A percentile compares a stretch with the other conserved stretches of the same genome.
phyloP scores from a whole-genome alignment of 768 basidiomycete genomes.

The Tremella fuciformis region DNA sequence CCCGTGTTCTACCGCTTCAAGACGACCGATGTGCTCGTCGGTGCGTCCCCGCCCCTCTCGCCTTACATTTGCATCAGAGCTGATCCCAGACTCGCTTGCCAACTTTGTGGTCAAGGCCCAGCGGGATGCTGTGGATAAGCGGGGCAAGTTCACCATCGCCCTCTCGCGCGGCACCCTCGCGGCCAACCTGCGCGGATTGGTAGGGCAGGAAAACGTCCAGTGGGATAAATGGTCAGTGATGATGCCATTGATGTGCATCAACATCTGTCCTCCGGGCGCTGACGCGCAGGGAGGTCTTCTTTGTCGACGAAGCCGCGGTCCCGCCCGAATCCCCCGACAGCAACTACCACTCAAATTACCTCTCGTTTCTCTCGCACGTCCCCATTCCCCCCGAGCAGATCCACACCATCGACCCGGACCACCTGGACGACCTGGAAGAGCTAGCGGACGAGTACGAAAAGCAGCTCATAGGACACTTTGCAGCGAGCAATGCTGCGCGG shows the following conservation, averaged over 20 bases:
- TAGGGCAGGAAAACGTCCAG: constrained; percentile 64
- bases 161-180: constrained; percentile 91
- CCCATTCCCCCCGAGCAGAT: constrained; percentile 74
- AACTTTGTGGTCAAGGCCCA: constrained; percentile 81
- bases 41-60: constrained; percentile 19
- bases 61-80: constrained; percentile 33
- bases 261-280: neutral
- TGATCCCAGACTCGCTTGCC: constrained; percentile 61
- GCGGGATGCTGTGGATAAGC: constrained; percentile 82
- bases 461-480: constrained; percentile 82
- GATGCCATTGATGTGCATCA: neutral
- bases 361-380: constrained; percentile 75
- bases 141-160: constrained; percentile 87
- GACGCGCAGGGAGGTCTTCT: constrained; percentile 82
- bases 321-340: constrained; percentile 89
- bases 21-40: constrained; percentile 59
- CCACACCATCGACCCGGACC: constrained; percentile 70
- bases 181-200: constrained; percentile 66
- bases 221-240: constrained; percentile 87
- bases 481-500: constrained; percentile 84
- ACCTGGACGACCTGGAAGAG: constrained; percentile 58
- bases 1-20: constrained; percentile 74
- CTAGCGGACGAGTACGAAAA: constrained; percentile 56
- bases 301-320: constrained; percentile 93
- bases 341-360: constrained; percentile 75